phyloP scores from a whole-genome alignment of 2,329 filamentous ascomycete species.

The Beauveria sp. region DNA sequence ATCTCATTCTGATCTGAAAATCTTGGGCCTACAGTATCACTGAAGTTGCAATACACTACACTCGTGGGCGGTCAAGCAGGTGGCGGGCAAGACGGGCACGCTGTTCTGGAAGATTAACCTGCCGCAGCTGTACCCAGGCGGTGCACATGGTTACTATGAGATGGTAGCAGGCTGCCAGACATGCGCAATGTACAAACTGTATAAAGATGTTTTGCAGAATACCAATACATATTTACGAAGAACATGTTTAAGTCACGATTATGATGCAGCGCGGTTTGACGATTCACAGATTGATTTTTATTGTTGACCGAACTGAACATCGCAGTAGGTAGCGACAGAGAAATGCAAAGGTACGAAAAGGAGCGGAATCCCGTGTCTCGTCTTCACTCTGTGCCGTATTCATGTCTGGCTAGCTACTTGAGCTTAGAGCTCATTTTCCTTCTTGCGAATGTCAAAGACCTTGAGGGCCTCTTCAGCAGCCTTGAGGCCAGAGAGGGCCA shows the following conservation, averaged over 20 bases:
- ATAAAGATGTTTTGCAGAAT: not conserved
- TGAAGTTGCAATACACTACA: not conserved
- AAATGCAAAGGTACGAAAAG: not conserved
- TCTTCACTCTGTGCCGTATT: not conserved
- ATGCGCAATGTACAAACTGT: not conserved
- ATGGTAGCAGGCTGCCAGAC: not conserved
- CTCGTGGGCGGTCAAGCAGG: not conserved
- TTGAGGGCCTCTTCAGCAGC: conserved; percentile 79
- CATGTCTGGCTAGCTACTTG: not conserved
- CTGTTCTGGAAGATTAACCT: conserved; percentile 7
- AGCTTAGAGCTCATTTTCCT: conserved; percentile 58
- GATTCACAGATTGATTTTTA: not conserved
- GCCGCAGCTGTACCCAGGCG: conserved; percentile 6
- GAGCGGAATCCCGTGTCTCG: not conserved
- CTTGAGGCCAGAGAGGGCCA: conserved; percentile 82
- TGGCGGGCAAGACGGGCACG: conserved; percentile 2
- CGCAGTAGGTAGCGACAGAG: conserved; percentile 1
- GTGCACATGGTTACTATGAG: conserved; percentile 2
- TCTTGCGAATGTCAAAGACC: conserved; percentile 70
- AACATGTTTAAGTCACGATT: not conserved
- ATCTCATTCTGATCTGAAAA: not conserved
- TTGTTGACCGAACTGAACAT: not conserved
- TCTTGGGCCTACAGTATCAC: not conserved
- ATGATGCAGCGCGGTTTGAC: not conserved
- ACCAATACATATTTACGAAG: not conserved